Evolutionary conservation across 169 alveolate genomes (phyloP).

Genomic region (Plasmodium gonderi): DNA sequence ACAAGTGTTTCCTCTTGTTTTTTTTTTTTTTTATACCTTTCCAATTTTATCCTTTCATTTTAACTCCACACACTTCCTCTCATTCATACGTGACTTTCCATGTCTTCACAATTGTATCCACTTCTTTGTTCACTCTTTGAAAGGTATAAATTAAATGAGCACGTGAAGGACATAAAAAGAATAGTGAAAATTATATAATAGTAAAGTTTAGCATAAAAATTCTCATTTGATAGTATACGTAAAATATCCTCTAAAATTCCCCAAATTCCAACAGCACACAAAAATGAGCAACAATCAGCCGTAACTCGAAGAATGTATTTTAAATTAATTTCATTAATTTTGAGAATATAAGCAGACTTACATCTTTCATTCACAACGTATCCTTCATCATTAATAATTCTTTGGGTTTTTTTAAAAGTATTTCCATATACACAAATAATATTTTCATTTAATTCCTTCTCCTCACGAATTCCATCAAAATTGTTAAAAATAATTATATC

Average conservation of each 20-base stretch:
- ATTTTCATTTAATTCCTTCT: background rate
- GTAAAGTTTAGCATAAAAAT: conserved; percentile 16
- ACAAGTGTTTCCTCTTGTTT: too few species aligned
- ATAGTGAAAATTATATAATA: conserved; percentile 40
- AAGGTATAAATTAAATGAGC: conserved; percentile 35
- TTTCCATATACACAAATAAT: background rate
- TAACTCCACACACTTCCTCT: background rate
- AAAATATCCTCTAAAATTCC: conserved; percentile 56
- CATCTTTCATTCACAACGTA: background rate
- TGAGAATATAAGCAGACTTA: background rate
- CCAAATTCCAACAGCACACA: conserved; percentile 73
- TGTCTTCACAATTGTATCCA: conserved; percentile 7
- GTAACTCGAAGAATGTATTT: conserved; percentile 13
- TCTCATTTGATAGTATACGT: conserved; percentile 27
- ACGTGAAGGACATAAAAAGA: conserved; percentile 15
- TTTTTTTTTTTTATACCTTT: background rate
- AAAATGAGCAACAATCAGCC: conserved; percentile 64
- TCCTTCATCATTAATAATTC: background rate
- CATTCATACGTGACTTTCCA: background rate
- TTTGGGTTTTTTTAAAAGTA: background rate
- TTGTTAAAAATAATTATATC: background rate
- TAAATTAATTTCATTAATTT: background rate
- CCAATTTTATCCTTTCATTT: conserved; percentile 2
- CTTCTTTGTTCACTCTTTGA: background rate
- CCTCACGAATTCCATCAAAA: background rate